These are phyloP conservation scores for Talaromyces nanjingensis DNA, from an alignment of 495 filamentous ascomycete species.

Conservation along the genomic window DNA sequence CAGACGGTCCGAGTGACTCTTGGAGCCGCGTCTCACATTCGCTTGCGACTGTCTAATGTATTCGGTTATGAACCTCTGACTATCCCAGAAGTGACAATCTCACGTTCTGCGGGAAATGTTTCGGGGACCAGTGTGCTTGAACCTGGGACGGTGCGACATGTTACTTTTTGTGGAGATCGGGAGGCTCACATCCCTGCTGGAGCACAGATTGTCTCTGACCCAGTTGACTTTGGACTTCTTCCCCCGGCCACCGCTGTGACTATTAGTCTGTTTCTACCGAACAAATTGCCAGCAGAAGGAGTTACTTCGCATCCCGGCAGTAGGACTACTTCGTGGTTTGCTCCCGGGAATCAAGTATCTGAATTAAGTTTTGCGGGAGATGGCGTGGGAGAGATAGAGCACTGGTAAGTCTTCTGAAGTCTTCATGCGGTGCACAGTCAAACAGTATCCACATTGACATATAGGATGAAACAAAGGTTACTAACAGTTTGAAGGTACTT, in stretches of 20 bases:
- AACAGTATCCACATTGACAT: background rate
- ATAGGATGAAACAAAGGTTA: background rate
- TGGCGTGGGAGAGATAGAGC: background rate
- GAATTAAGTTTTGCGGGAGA: conserved; percentile 21
- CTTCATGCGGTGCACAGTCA: background rate
- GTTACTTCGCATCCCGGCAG: conserved; percentile 64
- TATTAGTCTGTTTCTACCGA: conserved; percentile 51
- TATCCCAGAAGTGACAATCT: conserved; percentile 53
- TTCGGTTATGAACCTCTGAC: conserved; percentile 56
- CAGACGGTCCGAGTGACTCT: conserved; percentile 59
- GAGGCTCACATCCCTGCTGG: conserved; percentile 51
- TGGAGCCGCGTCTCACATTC: conserved; percentile 41
- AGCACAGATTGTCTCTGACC: conserved; percentile 55
- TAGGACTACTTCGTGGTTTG: conserved; percentile 56
- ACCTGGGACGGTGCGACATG: conserved; percentile 32
- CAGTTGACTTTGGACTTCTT: conserved; percentile 46
- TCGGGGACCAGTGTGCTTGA: conserved; percentile 50
- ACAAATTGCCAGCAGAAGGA: conserved; percentile 47
- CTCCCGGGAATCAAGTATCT: conserved; percentile 45
- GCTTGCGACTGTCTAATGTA: conserved; percentile 60
- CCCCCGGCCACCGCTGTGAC: conserved; percentile 40
- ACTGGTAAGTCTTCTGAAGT: background rate
- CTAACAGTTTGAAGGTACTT: conserved; percentile 44
- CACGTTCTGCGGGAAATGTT: conserved; percentile 39
- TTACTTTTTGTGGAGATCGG: conserved; percentile 50